Evolutionary conservation across 1,284 basidiomycete species (phyloP).

Genomic region (Puccinia polysora): DNA sequence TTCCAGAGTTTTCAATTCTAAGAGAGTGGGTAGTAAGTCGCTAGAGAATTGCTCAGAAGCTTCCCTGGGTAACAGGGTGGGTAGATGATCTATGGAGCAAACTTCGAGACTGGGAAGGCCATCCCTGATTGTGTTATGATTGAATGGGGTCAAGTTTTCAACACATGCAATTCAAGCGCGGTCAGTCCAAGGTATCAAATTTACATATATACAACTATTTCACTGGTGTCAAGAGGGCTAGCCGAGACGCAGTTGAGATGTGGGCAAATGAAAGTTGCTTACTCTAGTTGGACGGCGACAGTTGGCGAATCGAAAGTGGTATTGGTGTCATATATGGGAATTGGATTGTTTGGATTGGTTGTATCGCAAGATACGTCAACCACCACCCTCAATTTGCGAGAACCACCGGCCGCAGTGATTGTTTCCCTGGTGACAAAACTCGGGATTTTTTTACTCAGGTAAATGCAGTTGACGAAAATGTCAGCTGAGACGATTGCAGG

Average conservation of each 20-base stretch:
- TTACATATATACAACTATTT: too few species aligned
- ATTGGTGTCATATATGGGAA: constrained; percentile 92
- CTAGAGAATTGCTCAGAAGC: constrained; percentile 92
- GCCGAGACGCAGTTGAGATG: too few species aligned
- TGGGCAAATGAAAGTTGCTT: background rate
- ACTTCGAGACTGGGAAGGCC: constrained; percentile 66
- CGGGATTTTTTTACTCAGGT: constrained; percentile 82
- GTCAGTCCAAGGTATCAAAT: too few species aligned
- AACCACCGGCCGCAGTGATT: constrained; percentile 67
- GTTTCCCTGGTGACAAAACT: constrained; percentile 72
- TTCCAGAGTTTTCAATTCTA: constrained; percentile 59
- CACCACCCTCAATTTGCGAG: constrained; percentile 71
- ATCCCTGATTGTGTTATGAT: constrained; percentile 57
- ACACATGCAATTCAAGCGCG: too few species aligned
- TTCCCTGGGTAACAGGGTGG: constrained; percentile 90
- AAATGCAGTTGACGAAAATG: constrained; percentile 99
- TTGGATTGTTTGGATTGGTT: constrained; percentile 96
- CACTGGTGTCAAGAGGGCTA: too few species aligned
- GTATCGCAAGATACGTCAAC: constrained; percentile 99
- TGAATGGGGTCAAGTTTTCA: too few species aligned
- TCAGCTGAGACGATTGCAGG: constrained; percentile 61
- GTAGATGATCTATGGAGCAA: constrained; percentile 95
- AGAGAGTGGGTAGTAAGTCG: constrained; percentile 80
- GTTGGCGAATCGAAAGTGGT: constrained; percentile 93
- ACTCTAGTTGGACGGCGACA: constrained; percentile 65